Conservation (phyloP, 2,329 filamentous ascomycete species). For the Arthrobotrys musiformis region DNA sequence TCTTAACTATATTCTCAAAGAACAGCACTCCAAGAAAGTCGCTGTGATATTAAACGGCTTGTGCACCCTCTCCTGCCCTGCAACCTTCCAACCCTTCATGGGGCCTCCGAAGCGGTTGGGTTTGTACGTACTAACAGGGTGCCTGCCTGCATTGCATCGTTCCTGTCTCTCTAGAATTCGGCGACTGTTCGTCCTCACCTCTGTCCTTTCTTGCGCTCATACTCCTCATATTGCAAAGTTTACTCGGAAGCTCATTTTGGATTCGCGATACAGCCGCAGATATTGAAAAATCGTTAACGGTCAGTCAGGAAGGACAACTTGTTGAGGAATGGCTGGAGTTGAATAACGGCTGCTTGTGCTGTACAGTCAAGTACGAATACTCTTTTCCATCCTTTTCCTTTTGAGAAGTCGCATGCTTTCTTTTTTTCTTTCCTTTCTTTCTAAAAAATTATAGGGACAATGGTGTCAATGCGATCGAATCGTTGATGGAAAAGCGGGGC, state of each 20-base stretch:
- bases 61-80: conserved; percentile 58
- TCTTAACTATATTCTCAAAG: conserved; percentile 92
- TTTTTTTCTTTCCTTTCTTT: conserved; percentile 57
- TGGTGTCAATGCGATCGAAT: conserved; percentile 93
- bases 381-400: background rate
- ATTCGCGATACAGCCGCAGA: conserved; percentile 75
- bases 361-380: conserved; percentile 81
- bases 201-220: conserved; percentile 29
- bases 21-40: conserved; percentile 96
- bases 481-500: conserved; percentile 91
- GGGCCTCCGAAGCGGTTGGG: too few species aligned
- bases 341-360: conserved; percentile 94
- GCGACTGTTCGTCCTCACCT: conserved; percentile 71
- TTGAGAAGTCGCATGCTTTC: conserved; percentile 21
- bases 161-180: conserved; percentile 72
- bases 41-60: conserved; percentile 93
- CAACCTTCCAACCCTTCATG: background rate
- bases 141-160: background rate
- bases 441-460: conserved; percentile 73
- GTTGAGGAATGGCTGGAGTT: conserved; percentile 96
- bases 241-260: conserved; percentile 39
- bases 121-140: background rate
- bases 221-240: conserved; percentile 13
- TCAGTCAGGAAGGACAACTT: conserved; percentile 83
- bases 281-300: conserved; percentile 93